Base-by-base conservation (phyloP, 352 stramenopile species). In the Nothophytophthora sp. region DNA sequence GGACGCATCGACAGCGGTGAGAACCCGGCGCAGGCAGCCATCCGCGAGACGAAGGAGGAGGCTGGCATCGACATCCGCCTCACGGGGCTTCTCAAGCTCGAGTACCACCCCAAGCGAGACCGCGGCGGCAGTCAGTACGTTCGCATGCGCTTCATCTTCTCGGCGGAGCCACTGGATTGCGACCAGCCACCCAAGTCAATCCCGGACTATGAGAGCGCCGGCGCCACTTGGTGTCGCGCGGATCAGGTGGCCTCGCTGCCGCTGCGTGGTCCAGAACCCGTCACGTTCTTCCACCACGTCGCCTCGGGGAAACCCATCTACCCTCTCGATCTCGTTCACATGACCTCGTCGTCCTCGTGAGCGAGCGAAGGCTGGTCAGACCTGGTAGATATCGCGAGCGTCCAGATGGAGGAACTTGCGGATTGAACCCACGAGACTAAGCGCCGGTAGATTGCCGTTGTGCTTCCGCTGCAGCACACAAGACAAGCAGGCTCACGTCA, bases 41-140 rank as follows among this genome's bases (percentile, higher is more conserved):
- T 95, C 50, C 81, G 84, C 18, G 84, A 95, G 62, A 95, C 84
- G n/a, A 87, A 90, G 45, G 84, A 95, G 55, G 84, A 95, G 51
- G 84, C 84, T 0, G 84, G 84, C 11, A 87, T 95, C 40, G 76
- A 92, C 40, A 85, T 95, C 27, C 73, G 78, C 7, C 59, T 95
- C 28, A 92, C 80, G 8, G 84, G 84, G 13, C 40, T 92, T 24
- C 67, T 94, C 38, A 88, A 88, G 67, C 75, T 94, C 34, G 84
- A 94, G 68, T 94, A 94, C 50, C 81, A 94, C 38, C 84, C 84
- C 1, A 94, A 94, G 63, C 67, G 69, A 55, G 81, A 94, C 60
- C 76, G 81, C 25, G 71, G 51, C 4, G 75, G 76, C 11, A 71
- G 65, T 46, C 68, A 85, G 40, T 94, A 94, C 33, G 84, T 94